Evolutionary conservation across 768 basidiomycete species (phyloP).

Genomic region (Obba rivulosa): DNA sequence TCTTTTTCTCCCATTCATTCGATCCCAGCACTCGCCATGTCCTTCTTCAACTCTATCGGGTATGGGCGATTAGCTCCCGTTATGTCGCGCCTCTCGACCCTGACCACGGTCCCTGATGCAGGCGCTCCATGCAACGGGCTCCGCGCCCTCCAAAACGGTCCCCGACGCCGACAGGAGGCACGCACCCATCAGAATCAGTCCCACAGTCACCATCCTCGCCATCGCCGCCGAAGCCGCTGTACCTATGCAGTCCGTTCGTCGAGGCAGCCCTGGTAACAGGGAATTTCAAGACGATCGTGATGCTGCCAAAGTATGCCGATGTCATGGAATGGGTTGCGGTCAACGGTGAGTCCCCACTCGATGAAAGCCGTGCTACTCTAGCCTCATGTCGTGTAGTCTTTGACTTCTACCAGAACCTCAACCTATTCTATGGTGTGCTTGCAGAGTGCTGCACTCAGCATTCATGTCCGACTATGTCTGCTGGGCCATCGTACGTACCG

Average conservation of each 20-base stretch:
- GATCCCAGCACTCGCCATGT: conserved; percentile 40
- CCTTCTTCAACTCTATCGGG: conserved; percentile 83
- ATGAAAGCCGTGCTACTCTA: background rate
- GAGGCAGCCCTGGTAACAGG: conserved; percentile 96
- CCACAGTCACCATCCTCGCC: conserved; percentile 41
- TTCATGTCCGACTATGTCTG: conserved; percentile 89
- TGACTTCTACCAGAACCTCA: conserved; percentile 96
- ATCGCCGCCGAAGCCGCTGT: conserved; percentile 58
- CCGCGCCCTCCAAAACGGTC: conserved; percentile 69
- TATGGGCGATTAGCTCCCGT: conserved; percentile 28
- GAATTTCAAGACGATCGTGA: conserved; percentile 97
- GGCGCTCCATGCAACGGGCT: conserved; percentile 71
- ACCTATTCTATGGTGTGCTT: conserved; percentile 93
- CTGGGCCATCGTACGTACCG: conserved; percentile 67
- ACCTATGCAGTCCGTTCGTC: conserved; percentile 91
- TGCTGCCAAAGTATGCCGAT: conserved; percentile 92
- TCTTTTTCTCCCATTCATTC: background rate
- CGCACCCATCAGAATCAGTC: conserved; percentile 39
- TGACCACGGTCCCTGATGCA: conserved; percentile 19
- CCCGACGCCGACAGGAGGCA: conserved; percentile 68
- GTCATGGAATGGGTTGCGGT: conserved; percentile 97
- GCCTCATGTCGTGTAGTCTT: conserved; percentile 53
- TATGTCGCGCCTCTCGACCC: conserved; percentile 3
- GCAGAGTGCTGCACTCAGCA: conserved; percentile 90
- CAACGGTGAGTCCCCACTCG: conserved; percentile 57